Evolutionary conservation across 179 eudicot genomes (phyloP).

Genomic region (Gypsophila paniculata): DNA sequence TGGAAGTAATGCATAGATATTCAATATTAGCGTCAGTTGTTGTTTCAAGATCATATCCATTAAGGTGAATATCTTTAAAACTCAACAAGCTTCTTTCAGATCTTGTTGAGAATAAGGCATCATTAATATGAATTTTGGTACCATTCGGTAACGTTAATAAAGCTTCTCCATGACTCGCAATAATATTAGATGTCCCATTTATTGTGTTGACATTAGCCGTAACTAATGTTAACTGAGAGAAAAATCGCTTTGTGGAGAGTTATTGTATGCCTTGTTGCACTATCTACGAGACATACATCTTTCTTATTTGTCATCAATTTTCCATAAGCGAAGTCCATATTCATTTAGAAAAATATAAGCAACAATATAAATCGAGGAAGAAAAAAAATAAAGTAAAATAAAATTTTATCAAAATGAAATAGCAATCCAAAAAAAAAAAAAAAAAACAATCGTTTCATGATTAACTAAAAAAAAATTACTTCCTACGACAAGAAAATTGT

Average conservation of each 20-base stretch:
- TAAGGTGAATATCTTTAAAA: neutral
- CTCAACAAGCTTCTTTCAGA: neutral
- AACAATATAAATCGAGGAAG: no score
- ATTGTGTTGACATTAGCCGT: neutral
- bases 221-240: neutral
- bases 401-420: no score
- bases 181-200: neutral
- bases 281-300: neutral
- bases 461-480: no score
- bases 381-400: no score
- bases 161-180: neutral
- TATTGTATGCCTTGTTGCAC: conserved; percentile 2
- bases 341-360: no score
- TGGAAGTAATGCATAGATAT: neutral
- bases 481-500: no score
- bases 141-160: neutral
- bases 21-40: neutral
- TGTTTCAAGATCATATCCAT: conserved; percentile 1
- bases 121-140: neutral
- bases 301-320: neutral
- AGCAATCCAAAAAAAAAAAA: no score
- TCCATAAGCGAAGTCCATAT: no score
- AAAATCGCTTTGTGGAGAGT: neutral
- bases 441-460: no score
- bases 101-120: neutral